Evolutionary conservation across 768 basidiomycete species (phyloP).

Genomic region (Melanogaster broomeanus): DNA sequence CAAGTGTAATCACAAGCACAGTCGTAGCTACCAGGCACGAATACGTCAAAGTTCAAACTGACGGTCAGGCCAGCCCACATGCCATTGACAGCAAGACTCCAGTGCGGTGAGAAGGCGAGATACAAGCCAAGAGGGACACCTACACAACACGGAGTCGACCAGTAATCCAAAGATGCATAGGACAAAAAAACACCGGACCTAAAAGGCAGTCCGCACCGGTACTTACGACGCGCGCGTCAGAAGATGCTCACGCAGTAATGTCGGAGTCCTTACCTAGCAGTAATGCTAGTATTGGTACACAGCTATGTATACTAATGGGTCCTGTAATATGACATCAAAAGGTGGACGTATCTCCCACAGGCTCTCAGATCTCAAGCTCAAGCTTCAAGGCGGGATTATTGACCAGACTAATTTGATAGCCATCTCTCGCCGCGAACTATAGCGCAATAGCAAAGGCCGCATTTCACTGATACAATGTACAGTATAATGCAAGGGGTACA

Average conservation of each 20-base stretch:
- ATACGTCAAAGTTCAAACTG: constrained; percentile 24
- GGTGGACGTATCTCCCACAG: no score
- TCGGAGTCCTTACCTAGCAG: constrained; percentile 15
- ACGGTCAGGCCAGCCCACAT: constrained; percentile 23
- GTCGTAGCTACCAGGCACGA: constrained; percentile 18
- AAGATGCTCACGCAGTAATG: not conserved
- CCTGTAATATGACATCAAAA: no score
- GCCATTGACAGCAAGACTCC: constrained; percentile 29
- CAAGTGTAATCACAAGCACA: constrained; percentile 21
- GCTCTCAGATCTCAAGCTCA: no score
- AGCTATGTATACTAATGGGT: no score
- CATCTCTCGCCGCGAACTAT: no score
- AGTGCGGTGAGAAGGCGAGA: constrained; percentile 14
- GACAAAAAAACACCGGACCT: constrained; percentile 30
- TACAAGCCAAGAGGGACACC: constrained; percentile 36
- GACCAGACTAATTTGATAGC: no score
- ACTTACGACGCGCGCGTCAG: not conserved
- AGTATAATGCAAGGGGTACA: no score
- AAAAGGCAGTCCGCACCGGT: constrained; percentile 18
- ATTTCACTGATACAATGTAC: no score
- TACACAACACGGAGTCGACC: constrained; percentile 3
- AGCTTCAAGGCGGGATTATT: no score
- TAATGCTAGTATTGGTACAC: no score
- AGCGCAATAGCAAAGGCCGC: no score
- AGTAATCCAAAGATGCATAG: not conserved